phyloP scores from a whole-genome alignment of 2,329 filamentous ascomycete genomes.

The Raffaelea albimanens region DNA sequence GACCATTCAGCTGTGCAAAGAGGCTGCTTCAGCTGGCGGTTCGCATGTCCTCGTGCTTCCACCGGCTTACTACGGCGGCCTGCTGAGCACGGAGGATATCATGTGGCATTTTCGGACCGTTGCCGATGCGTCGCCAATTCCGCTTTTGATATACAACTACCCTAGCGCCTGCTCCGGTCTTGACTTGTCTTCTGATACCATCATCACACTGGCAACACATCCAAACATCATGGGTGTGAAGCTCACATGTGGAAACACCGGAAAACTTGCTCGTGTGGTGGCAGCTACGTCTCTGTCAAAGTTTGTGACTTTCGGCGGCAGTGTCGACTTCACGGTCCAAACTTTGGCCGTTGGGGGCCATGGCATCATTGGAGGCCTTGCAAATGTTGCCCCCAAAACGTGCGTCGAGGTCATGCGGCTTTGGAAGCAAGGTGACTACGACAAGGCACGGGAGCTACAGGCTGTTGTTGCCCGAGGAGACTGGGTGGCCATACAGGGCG shows the following conservation, averaged over 20 bases:
- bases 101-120: slow-evolving; percentile 57
- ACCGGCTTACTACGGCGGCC: slow-evolving; percentile 63
- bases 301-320: slow-evolving; percentile 64
- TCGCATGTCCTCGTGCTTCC: slow-evolving; percentile 70
- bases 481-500: slow-evolving; percentile 63
- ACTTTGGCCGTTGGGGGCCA: slow-evolving; percentile 59
- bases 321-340: slow-evolving; percentile 63
- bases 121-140: slow-evolving; percentile 53
- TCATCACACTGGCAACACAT: slow-evolving; percentile 49
- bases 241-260: slow-evolving; percentile 61
- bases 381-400: slow-evolving; percentile 60
- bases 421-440: slow-evolving; percentile 45
- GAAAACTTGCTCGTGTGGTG: slow-evolving; percentile 56
- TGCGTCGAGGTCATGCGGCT: slow-evolving; percentile 54
- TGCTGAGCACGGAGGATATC: slow-evolving; percentile 55
- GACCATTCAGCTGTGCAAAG: slow-evolving; percentile 59
- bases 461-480: slow-evolving; percentile 58
- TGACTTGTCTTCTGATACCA: slow-evolving; percentile 54
- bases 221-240: slow-evolving; percentile 61
- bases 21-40: slow-evolving; percentile 59
- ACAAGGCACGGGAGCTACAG: slow-evolving; percentile 55
- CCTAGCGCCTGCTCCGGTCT: slow-evolving; percentile 54
- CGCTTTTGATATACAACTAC: slow-evolving; percentile 62
- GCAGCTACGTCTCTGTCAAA: slow-evolving; percentile 21
- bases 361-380: slow-evolving; percentile 63